These are phyloP conservation scores for Xylaria sp. DNA, from an alignment of 2,329 filamentous ascomycete genomes.

Conservation along the genomic window DNA sequence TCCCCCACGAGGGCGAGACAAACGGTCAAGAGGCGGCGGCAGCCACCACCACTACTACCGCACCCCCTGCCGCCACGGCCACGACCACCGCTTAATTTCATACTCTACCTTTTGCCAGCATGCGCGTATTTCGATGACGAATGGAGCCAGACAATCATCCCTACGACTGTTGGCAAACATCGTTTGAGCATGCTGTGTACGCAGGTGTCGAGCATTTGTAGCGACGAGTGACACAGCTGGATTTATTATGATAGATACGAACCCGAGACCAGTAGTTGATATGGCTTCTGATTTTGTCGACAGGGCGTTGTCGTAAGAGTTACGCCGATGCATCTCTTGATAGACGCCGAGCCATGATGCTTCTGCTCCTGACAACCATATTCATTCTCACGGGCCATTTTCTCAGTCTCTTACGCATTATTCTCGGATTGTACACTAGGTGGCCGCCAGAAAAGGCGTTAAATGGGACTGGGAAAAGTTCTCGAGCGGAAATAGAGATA, in stretches of 20 bases:
- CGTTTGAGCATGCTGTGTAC: constrained; percentile 31
- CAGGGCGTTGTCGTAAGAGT: constrained; percentile 27
- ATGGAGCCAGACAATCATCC: constrained; percentile 32
- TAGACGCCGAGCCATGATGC: constrained; percentile 31
- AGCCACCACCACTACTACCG: constrained; percentile 42
- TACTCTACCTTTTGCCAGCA: constrained; percentile 30
- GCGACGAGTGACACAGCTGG: constrained; percentile 35
- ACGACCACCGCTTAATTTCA: constrained; percentile 40
- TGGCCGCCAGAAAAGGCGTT: constrained; percentile 39
- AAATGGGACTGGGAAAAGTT: constrained; percentile 41
- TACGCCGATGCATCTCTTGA: constrained; percentile 33
- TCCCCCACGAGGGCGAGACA: constrained; percentile 50
- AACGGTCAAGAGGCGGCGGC: constrained; percentile 49
- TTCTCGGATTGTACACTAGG: constrained; percentile 43
- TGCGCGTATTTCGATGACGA: constrained; percentile 33
- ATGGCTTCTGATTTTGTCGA: constrained; percentile 37
- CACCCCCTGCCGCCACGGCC: constrained; percentile 36
- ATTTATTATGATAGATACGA: constrained; percentile 42
- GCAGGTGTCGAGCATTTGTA: constrained; percentile 32
- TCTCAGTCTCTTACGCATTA: constrained; percentile 40
- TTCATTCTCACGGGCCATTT: constrained; percentile 43
- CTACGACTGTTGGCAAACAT: constrained; percentile 33
- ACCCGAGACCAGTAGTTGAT: constrained; percentile 36
- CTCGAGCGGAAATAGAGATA: constrained; percentile 39
- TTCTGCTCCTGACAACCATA: constrained; percentile 41